Percentiles rank a stretch among this genome's conserved stretches.
Evolutionary conservation across 495 filamentous ascomycete genomes (phyloP).

Genomic region (Penicillium cataractarum): DNA sequence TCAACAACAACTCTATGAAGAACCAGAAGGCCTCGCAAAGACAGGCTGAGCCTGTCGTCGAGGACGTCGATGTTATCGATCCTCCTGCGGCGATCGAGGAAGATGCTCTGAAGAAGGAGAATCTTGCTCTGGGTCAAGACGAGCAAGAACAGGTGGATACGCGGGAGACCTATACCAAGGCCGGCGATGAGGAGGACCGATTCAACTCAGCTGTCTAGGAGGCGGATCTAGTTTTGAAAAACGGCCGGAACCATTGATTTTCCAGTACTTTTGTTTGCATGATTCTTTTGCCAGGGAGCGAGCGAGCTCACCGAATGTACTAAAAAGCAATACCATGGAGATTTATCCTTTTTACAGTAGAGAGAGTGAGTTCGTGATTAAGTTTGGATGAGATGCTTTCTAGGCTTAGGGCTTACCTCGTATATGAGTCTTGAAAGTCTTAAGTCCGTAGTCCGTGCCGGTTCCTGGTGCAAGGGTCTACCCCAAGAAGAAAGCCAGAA

Average conservation of each 20-base stretch:
- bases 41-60: constrained; percentile 5
- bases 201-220: constrained; percentile 49
- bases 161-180: constrained; percentile 46
- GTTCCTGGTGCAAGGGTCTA: not conserved
- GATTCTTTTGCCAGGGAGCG: constrained; percentile 6
- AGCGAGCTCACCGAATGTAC: constrained; percentile 16
- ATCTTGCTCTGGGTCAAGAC: constrained; percentile 41
- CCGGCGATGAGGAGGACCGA: constrained; percentile 47
- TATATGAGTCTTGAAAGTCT: not conserved
- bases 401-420: not conserved
- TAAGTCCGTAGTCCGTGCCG: not conserved
- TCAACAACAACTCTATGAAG: constrained; percentile 57
- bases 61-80: constrained; percentile 23
- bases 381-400: not conserved
- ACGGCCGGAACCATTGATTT: not conserved
- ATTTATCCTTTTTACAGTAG: constrained; percentile 9
- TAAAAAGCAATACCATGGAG: constrained; percentile 23
- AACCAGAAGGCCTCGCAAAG: constrained; percentile 29
- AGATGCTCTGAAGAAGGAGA: constrained; percentile 38
- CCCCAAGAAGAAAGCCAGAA: not conserved
- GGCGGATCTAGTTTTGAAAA: not conserved
- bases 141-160: constrained; percentile 42
- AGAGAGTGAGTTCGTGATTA: not conserved
- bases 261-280: constrained; percentile 4
- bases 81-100: constrained; percentile 42